These are phyloP conservation scores for Crassisporium funariophilum DNA, from an alignment of 768 basidiomycete genomes.

Conservation along the genomic window DNA sequence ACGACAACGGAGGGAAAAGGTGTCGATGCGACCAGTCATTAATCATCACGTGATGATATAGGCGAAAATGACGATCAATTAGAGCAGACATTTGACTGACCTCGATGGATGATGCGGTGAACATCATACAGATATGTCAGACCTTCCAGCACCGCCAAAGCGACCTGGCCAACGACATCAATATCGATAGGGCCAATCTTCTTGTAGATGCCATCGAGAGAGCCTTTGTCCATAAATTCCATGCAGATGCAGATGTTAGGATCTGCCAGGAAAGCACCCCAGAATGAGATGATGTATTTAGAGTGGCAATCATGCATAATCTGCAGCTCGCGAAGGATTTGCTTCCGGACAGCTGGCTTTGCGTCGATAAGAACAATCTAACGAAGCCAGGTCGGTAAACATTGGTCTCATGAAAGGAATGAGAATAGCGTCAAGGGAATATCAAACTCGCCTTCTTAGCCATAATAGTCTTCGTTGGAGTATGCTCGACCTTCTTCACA, in stretches of 20 bases:
- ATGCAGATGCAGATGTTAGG: conserved; percentile 99
- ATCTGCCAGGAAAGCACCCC: conserved; percentile 94
- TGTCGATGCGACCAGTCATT: conserved; percentile 2
- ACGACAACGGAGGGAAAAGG: conserved; percentile 11
- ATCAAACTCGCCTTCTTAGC: conserved; percentile 84
- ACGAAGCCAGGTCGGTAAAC: no score
- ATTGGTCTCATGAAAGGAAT: no score
- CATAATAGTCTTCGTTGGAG: conserved; percentile 90
- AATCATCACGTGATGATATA: conserved; percentile 24
- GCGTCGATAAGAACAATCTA: conserved; percentile 97
- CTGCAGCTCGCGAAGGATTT: conserved; percentile 95
- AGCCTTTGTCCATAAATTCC: conserved; percentile 95
- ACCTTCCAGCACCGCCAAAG: conserved; percentile 93
- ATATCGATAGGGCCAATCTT: conserved; percentile 92
- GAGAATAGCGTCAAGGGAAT: no score
- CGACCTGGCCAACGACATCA: conserved; percentile 90
- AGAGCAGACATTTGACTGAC: conserved; percentile 48
- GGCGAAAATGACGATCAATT: conserved; percentile 3
- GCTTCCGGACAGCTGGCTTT: conserved; percentile 94
- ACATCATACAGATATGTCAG: conserved; percentile 97
- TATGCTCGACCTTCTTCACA: conserved; percentile 94
- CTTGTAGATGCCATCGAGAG: conserved; percentile 94
- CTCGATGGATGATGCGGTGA: conserved; percentile 97
- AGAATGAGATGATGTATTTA: conserved; percentile 94
- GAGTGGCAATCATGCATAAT: conserved; percentile 99